Percentiles rank a stretch among this genome's conserved stretches.
Conservation (phyloP, 140 eudicot species). For the Flaveria floridana region DNA sequence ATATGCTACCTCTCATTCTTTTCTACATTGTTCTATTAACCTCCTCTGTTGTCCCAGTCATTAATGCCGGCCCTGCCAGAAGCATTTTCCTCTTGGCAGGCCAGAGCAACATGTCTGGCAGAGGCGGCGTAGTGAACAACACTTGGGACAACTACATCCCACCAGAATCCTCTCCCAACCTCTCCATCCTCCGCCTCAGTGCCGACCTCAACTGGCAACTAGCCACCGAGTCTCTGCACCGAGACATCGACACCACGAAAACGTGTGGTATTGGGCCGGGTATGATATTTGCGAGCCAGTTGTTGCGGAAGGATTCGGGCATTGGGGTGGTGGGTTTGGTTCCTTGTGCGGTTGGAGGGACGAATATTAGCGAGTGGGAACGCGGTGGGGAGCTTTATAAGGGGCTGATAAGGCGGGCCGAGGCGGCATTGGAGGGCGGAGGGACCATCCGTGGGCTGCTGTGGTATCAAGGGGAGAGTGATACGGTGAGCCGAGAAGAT, state of each 20-base stretch:
- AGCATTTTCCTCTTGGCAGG: constrained; percentile 72
- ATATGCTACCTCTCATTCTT: constrained; percentile 25
- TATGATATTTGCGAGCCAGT: constrained; percentile 60
- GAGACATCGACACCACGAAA: constrained; percentile 51
- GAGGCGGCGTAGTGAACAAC: constrained; percentile 62
- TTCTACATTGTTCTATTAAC: constrained; percentile 7
- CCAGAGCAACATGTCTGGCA: constrained; percentile 88
- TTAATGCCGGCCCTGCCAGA: constrained; percentile 25
- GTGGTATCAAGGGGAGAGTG: constrained; percentile 94
- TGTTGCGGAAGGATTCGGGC: constrained; percentile 44
- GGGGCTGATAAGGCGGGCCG: constrained; percentile 53
- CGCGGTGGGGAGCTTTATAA: constrained; percentile 59
- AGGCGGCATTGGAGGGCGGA: constrained; percentile 57
- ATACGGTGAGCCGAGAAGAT: constrained; percentile 50
- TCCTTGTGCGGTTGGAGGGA: constrained; percentile 91
- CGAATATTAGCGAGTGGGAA: constrained; percentile 71
- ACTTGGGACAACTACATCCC: constrained; percentile 78
- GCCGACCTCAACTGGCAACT: constrained; percentile 59
- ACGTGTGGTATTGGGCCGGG: constrained; percentile 87
- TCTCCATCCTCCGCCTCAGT: constrained; percentile 55
- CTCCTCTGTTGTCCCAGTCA: not conserved
- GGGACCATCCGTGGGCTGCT: constrained; percentile 63
- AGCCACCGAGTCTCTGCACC: constrained; percentile 75
- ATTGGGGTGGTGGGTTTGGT: constrained; percentile 73
- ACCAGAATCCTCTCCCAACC: constrained; percentile 41